Evolutionary conservation across 2,329 filamentous ascomycete genomes (phyloP).

Genomic region (Lasiodiplodia sp.): DNA sequence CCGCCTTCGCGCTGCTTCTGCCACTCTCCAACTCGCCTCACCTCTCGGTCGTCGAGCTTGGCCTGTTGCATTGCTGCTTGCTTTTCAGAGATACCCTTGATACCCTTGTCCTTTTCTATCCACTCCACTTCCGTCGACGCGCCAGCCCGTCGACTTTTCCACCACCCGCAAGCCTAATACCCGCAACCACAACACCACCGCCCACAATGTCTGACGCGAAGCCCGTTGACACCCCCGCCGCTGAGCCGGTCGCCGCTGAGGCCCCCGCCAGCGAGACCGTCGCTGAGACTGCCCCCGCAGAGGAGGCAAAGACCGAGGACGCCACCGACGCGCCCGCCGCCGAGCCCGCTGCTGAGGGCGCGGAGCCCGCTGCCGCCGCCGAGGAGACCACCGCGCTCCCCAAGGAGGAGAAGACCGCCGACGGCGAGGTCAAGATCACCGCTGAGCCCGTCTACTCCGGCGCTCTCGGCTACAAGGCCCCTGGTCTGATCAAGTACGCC

Average conservation of each 20-base stretch:
- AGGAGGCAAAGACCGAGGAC: conserved; percentile 41
- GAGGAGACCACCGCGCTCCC: conserved; percentile 50
- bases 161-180: conserved; percentile 16
- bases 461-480: conserved; percentile 86
- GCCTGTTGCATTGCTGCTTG: conserved; percentile 26
- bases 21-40: conserved; percentile 14
- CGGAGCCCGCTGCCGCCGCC: conserved; percentile 34
- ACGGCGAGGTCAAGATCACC: conserved; percentile 54
- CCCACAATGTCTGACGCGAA: conserved; percentile 29
- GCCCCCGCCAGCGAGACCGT: conserved; percentile 15
- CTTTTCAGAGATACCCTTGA: conserved; percentile 27
- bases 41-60: conserved; percentile 20
- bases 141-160: conserved; percentile 8
- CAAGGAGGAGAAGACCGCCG: conserved; percentile 38
- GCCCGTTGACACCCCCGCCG: conserved; percentile 26
- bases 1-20: conserved; percentile 8
- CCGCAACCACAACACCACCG: conserved; percentile 7
- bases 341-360: conserved; percentile 31
- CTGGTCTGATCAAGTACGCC: conserved; percentile 85
- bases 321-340: conserved; percentile 42
- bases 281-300: conserved; percentile 48
- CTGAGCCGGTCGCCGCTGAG: conserved; percentile 49
- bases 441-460: conserved; percentile 80
- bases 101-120: conserved; percentile 25
- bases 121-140: conserved; percentile 16